These are phyloP conservation scores for Xanthoceras sorbifolium DNA, from an alignment of 345 rosid genomes.

Conservation along the genomic window DNA sequence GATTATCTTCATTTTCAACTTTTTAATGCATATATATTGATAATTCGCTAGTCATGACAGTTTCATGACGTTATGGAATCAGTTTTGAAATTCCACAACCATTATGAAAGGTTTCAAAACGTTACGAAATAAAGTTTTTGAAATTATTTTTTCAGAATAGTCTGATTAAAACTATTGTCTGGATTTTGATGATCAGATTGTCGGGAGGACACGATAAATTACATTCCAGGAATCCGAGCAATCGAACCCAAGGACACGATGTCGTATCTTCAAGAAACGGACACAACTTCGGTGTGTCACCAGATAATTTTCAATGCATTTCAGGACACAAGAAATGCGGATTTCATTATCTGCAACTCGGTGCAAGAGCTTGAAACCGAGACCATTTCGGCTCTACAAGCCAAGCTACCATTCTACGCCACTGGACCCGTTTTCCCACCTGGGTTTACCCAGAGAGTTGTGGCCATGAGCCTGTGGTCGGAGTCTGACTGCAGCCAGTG, in stretches of 20 bases:
- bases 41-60: too few species aligned
- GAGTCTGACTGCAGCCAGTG: slow-evolving; percentile 63
- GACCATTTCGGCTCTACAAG: slow-evolving; percentile 47
- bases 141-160: too few species aligned
- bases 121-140: too few species aligned
- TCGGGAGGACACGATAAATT: slow-evolving; percentile 53
- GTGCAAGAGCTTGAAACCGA: slow-evolving; percentile 57
- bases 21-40: too few species aligned
- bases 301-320: slow-evolving; percentile 49
- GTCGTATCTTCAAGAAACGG: slow-evolving; percentile 61
- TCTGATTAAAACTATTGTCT: not conserved
- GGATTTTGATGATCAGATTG: slow-evolving; percentile 32
- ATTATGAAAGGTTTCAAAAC: too few species aligned
- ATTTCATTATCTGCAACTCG: slow-evolving; percentile 59
- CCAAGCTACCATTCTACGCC: slow-evolving; percentile 45
- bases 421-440: slow-evolving; percentile 62
- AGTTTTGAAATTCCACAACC: too few species aligned
- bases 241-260: slow-evolving; percentile 56
- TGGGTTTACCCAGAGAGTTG: slow-evolving; percentile 32
- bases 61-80: too few species aligned
- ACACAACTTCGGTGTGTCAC: slow-evolving; percentile 41
- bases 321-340: slow-evolving; percentile 51
- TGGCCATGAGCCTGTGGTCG: slow-evolving; percentile 68
- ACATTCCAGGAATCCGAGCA: slow-evolving; percentile 58
- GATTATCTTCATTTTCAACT: not conserved